Base-by-base conservation (phyloP, 805 yeast genomes). In the Martiniozyma abietophila region DNA sequence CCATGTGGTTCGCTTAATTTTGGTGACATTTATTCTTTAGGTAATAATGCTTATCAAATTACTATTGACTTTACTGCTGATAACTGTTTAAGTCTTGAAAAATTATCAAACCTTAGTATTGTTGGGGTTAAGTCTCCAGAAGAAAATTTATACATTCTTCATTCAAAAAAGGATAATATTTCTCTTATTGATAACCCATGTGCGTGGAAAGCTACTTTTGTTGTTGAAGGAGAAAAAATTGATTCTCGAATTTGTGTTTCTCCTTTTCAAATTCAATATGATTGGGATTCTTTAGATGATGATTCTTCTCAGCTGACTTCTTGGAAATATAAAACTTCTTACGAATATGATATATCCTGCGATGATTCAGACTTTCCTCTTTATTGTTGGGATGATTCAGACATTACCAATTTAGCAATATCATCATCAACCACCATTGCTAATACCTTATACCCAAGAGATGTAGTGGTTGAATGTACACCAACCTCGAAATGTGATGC, bases 231-330 rank as follows among this genome's bases (percentile, higher is more conserved):
- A 21, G 31, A 29, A 15, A 33, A 28, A 6, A 29, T 31, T 21
- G 37, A 40, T 12, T 38, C 42, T 23, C 22, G 28, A 12, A 31
- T 37, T 17, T 43, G 45, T 41, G 43, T 49, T 44, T 43, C 44
- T 8, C 24, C 33, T 15, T 51, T 49, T 39, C 48, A 45, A 34
- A 47, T 51, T 29, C 56, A 51, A 33, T 50, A 39, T 30, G 58
- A 52, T 20, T 51, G 54, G 44, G 37, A 41, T 18, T 48, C 47
- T 23, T 47, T 46, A 14, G 36, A 30, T 12, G 44, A 35, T 8
- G 34, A 34, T 4, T 12, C 30, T 7, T 26, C 29, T 8, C 20
- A 28, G 12, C 24, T 30, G 10, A 24, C 32, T 4, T 15, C 37
- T 10, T 41, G 38, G 39, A 12, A 10, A 3, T 32, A 32, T 12